Conservation (phyloP, 2,329 filamentous ascomycete genomes). For the Botrytis aclada region DNA sequence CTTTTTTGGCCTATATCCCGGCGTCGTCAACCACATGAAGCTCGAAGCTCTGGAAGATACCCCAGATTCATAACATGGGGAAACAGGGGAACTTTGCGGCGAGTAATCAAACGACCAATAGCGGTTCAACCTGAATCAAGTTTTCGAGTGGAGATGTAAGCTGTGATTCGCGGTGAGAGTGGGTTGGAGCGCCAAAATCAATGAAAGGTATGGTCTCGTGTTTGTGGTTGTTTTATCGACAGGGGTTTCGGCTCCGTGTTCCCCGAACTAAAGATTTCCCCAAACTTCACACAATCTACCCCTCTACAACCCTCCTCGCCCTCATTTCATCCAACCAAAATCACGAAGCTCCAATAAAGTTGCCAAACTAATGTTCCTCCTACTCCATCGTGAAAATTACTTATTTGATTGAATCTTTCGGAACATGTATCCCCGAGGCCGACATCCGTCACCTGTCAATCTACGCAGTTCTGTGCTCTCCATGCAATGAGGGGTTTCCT, state of each 20-base stretch:
- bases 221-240: not conserved
- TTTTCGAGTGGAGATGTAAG: not conserved
- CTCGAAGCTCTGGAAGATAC: not conserved
- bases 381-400: not conserved
- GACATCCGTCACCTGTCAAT: not conserved
- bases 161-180: not conserved
- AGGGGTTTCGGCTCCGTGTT: slow-evolving; percentile 6
- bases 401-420: not conserved
- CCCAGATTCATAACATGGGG: not conserved
- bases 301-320: not conserved
- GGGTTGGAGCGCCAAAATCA: not conserved
- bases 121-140: not conserved
- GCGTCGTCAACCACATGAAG: not conserved
- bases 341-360: not conserved
- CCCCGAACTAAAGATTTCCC: not conserved
- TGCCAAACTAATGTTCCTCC: not conserved
- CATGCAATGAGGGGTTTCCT: not conserved
- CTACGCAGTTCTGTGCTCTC: no score
- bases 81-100: not conserved
- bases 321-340: not conserved
- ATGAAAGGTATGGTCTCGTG: not conserved
- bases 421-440: slow-evolving; percentile 12
- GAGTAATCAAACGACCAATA: not conserved
- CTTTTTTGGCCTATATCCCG: not conserved
- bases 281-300: not conserved